Evolutionary conservation across 2,329 filamentous ascomycete genomes (phyloP), one percentile per base, ranked within the genome.

Genomic region (Aschersonia sp.): DNA sequence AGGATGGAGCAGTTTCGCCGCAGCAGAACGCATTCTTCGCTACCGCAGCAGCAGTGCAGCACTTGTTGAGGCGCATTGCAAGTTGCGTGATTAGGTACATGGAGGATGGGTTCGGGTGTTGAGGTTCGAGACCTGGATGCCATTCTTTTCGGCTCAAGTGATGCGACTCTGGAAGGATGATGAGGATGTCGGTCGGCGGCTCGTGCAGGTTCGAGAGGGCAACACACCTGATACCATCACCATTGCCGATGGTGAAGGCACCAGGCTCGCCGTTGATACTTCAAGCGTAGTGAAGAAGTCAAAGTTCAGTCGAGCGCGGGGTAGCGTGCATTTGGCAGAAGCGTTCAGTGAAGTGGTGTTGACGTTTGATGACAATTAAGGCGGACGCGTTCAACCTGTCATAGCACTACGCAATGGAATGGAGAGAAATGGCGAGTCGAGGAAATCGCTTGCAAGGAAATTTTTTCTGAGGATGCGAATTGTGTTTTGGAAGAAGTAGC

Each of bases 11-110:
- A 82, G 66, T 90, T 95, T 66, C 89, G 83, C 63, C 78, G 79
- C 52, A 95, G 74, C 61, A 84, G 87, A 55, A 81, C 76, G 65
- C 90, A 97, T 58, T 87, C 81, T 52, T 72, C 62, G 54, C 79
- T 81, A 48, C 88, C 89, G 68, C 90, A 98, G 68, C 90, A 98
- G 72, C 92, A 97, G 45, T 66, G 69, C 52, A 79, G 60, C 14
- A 66, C 55, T 42, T 65, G 58, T 42, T 65, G 58, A 46, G 59
- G 47, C 43, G 54, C 50, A 41, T 46, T 43, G 45, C 59, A 53
- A 41, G 58, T 55, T 39, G 47, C 49, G 49, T 52, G 52, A 40
- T 50, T 49, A 43, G 49, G 47, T 45, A 52, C 57, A 52, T 55
- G 58, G 55, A 43, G 30, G 45, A 49, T 53, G 45, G 50, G 53